Evolutionary conservation across 345 rosid species (phyloP), one percentile per base, ranked within the genome.

Genomic region (Euclidium syriacum): DNA sequence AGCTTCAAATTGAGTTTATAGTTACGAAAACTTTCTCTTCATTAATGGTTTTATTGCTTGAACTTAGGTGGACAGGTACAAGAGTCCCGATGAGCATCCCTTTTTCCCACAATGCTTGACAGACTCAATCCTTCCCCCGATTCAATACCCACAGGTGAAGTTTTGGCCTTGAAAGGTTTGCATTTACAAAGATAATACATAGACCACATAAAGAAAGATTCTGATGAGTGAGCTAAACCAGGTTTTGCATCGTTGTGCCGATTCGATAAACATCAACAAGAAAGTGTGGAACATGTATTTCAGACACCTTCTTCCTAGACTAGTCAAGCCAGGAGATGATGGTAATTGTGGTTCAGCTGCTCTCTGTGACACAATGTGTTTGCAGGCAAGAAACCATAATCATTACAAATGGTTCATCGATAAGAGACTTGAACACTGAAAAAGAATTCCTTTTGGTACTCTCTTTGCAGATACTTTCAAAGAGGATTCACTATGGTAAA

Each of bases 71-170:
- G 95, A 81, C 54, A 74, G 90, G 59, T 84, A 76, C 75, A 73
- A 75, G 58, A 87, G 90, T 61, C 88, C 95, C 4, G 88, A 84
- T 68, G 95, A 87, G 59, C 88, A 84, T 66, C 86, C 90, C 7
- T 86, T 86, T 74, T 84, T 82, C 72, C 90, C 81, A 2, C 58
- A 60, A 16, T 67, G 62, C 67, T 75, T 86, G 51, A 83, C 83
- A 0, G 79, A 80, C 20, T 78, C 88, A 33, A 8, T 80, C 58
- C 74, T 86, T 70, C 88, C 86, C 4, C 87, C 88, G 17, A 17
- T 86, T 70, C 83, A 64, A 35, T 86, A 79, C 42, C 86, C 86
- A 26, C 76, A 78, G 84, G 83, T 79, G 58, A 63, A 3, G 35
- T 26, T 16, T 27, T 17, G 20, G 44, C 24, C 42, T 43, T 15